Base-by-base conservation (phyloP, 805 yeast genomes). In the Starmerella stellata region DNA sequence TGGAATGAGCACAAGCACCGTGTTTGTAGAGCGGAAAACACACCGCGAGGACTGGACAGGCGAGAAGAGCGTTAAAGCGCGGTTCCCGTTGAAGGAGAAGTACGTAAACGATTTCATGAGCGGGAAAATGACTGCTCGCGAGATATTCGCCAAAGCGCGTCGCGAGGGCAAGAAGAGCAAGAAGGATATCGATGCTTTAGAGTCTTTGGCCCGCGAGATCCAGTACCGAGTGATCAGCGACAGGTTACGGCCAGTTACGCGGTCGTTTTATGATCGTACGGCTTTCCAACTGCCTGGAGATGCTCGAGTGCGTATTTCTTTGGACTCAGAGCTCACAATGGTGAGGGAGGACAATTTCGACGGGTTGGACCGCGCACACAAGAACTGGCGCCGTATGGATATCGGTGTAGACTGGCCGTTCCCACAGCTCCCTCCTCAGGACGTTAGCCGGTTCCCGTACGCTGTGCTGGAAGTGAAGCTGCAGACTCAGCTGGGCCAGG, bases 41-140 rank as follows among this genome's bases (percentile, higher is more conserved):
- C 98, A 90, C 57, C 72, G 98, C 60, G 98, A 90, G 60, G 99
- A 90, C 64, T 87, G 98, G 98, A 90, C 99, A 2, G 99, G 99
- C 51, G 98, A 90, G 59, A 87, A 87, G 61, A 81, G 95, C n/a
- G 98, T 90, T 47, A 90, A 90, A 62, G 96, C 96, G 4, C 72
- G 98, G 58, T 90, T 90, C 61, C 75, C 87, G 17, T 62, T 90
- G 48, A 90, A 85, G 58, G 98, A 90, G 58, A 81, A 78, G 57
- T 70, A 82, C 54, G 83, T 87, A 37, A 90, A 90, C 55, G 72
- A 74, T 37, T 90, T 82, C 57, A 58, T 87, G 62, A 61, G 63
- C 27, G 99, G 98, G 49, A 72, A 72, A 37, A 83, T 70, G 56
- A 80, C 95, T 18, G 93, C 85, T 9, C 69, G 72, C 34, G 90